Conservation (phyloP, 2,329 filamentous ascomycete genomes). For the Fusarium penzigii region DNA sequence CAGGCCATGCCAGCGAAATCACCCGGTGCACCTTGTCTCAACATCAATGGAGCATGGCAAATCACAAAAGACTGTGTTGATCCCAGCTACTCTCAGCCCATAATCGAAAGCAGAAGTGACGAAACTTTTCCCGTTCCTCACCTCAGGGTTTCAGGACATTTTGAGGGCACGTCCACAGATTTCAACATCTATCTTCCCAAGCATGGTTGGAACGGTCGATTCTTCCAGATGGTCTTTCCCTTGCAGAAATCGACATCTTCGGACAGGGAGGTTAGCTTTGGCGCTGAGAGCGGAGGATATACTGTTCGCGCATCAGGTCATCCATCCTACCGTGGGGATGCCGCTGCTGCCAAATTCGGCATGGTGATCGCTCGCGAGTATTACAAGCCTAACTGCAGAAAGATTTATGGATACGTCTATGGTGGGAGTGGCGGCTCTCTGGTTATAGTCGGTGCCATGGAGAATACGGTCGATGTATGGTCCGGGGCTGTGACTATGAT, state of each 20-base stretch:
- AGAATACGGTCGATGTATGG: constrained; percentile 24
- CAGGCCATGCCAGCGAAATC: no score
- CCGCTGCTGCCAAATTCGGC: constrained; percentile 21
- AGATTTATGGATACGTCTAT: constrained; percentile 24
- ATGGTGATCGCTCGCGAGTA: constrained; percentile 13
- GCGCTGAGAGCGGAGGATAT: constrained; percentile 19
- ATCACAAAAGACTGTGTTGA: constrained; percentile 14
- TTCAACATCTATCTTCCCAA: constrained; percentile 27
- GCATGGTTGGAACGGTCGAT: constrained; percentile 13
- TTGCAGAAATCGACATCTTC: constrained; percentile 11
- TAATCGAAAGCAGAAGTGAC: constrained; percentile 16
- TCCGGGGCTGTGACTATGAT: constrained; percentile 22
- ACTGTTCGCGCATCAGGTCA: constrained; percentile 16
- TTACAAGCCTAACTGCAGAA: constrained; percentile 3
- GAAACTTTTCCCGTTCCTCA: constrained; percentile 9
- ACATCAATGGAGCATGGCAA: no score
- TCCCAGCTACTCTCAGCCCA: constrained; percentile 2
- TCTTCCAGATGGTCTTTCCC: constrained; percentile 24
- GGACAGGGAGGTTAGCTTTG: constrained; percentile 14
- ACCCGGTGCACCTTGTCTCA: no score
- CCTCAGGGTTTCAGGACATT: constrained; percentile 14
- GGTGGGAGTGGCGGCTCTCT: constrained; percentile 27
- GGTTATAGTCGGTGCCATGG: constrained; percentile 17
- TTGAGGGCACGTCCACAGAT: constrained; percentile 15
- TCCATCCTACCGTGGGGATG: constrained; percentile 21